Base-by-base conservation (phyloP, 2,329 filamentous ascomycete species). In the Cordyceps sp. region DNA sequence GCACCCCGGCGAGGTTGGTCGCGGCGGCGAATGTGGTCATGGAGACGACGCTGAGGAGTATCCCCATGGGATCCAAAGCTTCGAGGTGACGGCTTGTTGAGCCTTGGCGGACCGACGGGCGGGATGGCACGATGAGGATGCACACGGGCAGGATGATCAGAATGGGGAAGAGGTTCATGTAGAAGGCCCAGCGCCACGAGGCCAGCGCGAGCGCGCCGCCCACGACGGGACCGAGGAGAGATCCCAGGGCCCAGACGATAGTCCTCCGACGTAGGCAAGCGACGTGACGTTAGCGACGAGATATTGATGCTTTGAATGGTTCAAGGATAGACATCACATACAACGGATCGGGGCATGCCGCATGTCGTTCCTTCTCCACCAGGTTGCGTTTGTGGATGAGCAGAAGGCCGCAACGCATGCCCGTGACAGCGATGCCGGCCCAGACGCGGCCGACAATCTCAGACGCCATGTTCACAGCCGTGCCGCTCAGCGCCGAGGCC, bases 381-480 rank as follows among this genome's bases (percentile, higher is more conserved):
- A n/a, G n/a, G n/a, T n/a, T n/a, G n/a, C n/a, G n/a, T n/a, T n/a
- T n/a, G n/a, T n/a, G n/a, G 23, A 24, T 9, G 12, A 5, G 10
- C 10, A 24, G 25, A 9, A 24, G n/a, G 12, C 23, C 23, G 5
- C 10, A 12, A 8, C 12, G 6, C 17, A 33, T 33, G n/a, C 32
- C 32, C 6, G 19, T 23, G 27, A 19, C 26, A 10, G 26, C 26
- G 9, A 25, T 14, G 15, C 26, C 32, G 6, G 26, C 26, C 16
- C 27, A 29, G 13, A 26, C 32, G 7, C 32, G 32, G 3, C 32
- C 32, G 10, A 61, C 38, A 33, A 67, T 66, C 14, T 65, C 36
- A 23, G 54, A 52, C 38, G 56, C 42, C 48, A 61, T 59, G 23
- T 30, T 51, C 1, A 51, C 53, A 2, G 58, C 56, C 1, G 45